Percentiles rank a stretch among this genome's conserved stretches.
Conservation (phyloP, 495 filamentous ascomycete genomes). For the Lophiotrema nucula region DNA sequence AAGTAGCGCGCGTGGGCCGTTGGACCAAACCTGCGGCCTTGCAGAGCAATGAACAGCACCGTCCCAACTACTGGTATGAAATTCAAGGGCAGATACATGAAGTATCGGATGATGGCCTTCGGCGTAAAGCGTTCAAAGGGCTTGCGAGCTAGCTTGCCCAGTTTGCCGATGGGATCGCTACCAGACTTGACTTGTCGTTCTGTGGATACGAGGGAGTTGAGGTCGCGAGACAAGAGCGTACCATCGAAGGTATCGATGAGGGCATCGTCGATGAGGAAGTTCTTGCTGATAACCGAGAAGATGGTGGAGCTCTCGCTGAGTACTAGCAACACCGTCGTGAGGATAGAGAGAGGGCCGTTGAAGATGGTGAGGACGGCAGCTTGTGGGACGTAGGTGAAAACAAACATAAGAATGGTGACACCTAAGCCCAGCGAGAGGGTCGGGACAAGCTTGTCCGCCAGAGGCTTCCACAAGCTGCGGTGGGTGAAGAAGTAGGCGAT, state of each 20-base stretch:
- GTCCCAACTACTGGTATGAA: constrained; percentile 89
- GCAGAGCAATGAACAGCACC: constrained; percentile 69
- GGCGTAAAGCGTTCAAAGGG: constrained; percentile 69
- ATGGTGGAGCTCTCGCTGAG: constrained; percentile 80
- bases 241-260: constrained; percentile 91
- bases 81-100: constrained; percentile 83
- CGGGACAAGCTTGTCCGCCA: constrained; percentile 65
- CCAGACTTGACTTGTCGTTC: constrained; percentile 69
- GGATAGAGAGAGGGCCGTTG: constrained; percentile 78
- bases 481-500: constrained; percentile 75
- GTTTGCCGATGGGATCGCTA: constrained; percentile 59
- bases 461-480: constrained; percentile 61
- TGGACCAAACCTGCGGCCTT: constrained; percentile 62
- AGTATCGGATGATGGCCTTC: constrained; percentile 63
- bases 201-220: constrained; percentile 58
- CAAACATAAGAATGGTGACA: constrained; percentile 64
- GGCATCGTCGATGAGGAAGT: constrained; percentile 74
- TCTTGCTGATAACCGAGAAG: constrained; percentile 68
- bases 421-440: constrained; percentile 42
- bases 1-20: constrained; percentile 68
- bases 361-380: constrained; percentile 75
- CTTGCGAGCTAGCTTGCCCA: constrained; percentile 70
- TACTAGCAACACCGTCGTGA: constrained; percentile 73
- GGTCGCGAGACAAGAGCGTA: constrained; percentile 41
- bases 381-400: constrained; percentile 89